phyloP scores from a whole-genome alignment of 2,329 filamentous ascomycete genomes.

The Raffaelea arxii region DNA sequence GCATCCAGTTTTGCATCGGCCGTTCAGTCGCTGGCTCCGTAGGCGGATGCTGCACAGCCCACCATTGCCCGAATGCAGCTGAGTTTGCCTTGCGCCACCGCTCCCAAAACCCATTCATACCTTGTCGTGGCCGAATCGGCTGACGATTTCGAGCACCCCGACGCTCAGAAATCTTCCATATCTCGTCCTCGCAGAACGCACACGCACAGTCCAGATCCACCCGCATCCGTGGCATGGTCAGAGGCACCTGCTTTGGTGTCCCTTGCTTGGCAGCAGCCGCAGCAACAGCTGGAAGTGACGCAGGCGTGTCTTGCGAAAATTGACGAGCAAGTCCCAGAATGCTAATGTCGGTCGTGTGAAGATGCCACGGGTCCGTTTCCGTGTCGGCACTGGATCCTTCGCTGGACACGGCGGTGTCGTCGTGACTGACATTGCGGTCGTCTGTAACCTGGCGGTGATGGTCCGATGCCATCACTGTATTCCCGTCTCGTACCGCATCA shows the following conservation, averaged over 20 bases:
- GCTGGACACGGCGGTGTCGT: no score
- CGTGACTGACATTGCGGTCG: no score
- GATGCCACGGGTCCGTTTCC: no score
- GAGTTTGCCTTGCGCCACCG: conserved; percentile 3
- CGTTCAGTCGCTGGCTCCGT: conserved; percentile 5
- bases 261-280: background rate
- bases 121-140: no score
- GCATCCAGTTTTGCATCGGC: conserved; percentile 1
- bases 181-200: background rate
- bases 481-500: no score
- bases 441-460: no score
- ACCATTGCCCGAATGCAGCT: conserved; percentile 7
- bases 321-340: no score
- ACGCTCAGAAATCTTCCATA: background rate
- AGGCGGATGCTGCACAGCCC: conserved; percentile 8
- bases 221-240: background rate
- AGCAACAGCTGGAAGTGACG: no score
- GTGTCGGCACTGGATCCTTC: no score
- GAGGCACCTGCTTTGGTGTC: background rate
- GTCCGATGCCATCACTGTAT: no score
- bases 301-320: no score
- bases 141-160: background rate
- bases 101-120: conserved; percentile 5
- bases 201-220: background rate
- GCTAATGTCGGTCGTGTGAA: no score